These are phyloP conservation scores for Cladorrhinum sp. DNA, from an alignment of 2,329 filamentous ascomycete species.

Conservation along the genomic window DNA sequence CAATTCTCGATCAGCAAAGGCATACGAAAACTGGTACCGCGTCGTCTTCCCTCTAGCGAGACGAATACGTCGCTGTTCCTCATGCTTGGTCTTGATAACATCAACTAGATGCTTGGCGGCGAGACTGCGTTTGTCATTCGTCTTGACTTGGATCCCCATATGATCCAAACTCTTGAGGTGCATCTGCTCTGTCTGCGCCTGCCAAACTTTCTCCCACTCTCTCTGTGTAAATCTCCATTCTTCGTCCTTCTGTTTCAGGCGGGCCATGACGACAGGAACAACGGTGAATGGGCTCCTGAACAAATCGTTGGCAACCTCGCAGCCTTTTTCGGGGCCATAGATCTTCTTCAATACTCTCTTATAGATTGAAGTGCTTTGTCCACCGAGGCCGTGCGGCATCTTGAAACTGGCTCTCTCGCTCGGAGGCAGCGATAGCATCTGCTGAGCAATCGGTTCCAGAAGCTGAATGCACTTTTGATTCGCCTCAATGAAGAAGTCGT, in stretches of 20 bases:
- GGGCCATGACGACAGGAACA: slow-evolving; percentile 80
- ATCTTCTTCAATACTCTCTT: slow-evolving; percentile 97
- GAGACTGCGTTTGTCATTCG: slow-evolving; percentile 85
- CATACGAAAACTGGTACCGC: slow-evolving; percentile 72
- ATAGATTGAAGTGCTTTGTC: slow-evolving; percentile 94
- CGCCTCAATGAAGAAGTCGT: slow-evolving; percentile 96
- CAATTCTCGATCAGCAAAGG: slow-evolving; percentile 69
- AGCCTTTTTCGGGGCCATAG: slow-evolving; percentile 80
- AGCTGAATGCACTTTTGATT: slow-evolving; percentile 94
- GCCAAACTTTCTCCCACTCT: slow-evolving; percentile 99
- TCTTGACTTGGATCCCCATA: slow-evolving; percentile 87
- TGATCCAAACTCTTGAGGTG: slow-evolving; percentile 97
- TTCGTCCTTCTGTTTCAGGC: slow-evolving; percentile 93
- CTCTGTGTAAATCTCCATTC: slow-evolving; percentile 96
- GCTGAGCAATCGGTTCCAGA: slow-evolving; percentile 88
- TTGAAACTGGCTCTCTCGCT: slow-evolving; percentile 71
- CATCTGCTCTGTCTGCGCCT: slow-evolving; percentile 88
- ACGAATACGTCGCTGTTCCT: slow-evolving; percentile 78
- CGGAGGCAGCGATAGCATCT: slow-evolving; percentile 76
- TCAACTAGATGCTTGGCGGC: slow-evolving; percentile 86
- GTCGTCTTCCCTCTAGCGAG: slow-evolving; percentile 59
- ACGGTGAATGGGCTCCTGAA: slow-evolving; percentile 81
- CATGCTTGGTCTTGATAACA: slow-evolving; percentile 87
- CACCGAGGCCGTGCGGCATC: slow-evolving; percentile 79
- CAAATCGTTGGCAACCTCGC: slow-evolving; percentile 82